phyloP scores from a whole-genome alignment of 1,284 basidiomycete genomes.

The Ceratobasidium sp. region DNA sequence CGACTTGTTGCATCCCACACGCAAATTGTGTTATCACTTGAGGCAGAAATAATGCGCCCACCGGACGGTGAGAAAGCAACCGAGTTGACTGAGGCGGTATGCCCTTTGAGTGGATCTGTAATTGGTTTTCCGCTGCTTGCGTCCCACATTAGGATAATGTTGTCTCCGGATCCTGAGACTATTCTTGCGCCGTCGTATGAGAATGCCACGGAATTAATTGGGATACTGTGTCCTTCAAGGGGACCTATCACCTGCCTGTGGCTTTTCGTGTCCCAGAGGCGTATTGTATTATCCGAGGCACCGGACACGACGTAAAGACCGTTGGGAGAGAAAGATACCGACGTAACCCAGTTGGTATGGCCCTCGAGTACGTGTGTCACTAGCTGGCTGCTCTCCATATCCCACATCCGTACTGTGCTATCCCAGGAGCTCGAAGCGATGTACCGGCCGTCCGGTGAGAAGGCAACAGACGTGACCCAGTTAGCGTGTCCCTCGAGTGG shows the following conservation, averaged over 20 bases:
- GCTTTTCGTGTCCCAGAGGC: conserved; percentile 13
- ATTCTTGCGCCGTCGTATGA: neutral
- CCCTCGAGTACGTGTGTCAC: neutral
- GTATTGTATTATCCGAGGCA: conserved; percentile 5
- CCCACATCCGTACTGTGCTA: conserved; percentile 13
- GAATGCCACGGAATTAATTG: neutral
- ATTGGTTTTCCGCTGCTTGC: neutral
- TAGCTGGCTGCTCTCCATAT: neutral
- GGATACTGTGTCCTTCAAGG: neutral
- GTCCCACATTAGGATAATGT: conserved; percentile 7
- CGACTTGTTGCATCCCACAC: conserved; percentile 29
- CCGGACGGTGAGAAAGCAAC: conserved; percentile 34
- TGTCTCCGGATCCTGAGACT: neutral
- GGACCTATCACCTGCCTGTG: neutral
- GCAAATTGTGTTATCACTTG: conserved; percentile 27
- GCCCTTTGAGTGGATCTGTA: neutral
- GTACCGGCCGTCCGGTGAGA: neutral
- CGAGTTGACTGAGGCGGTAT: conserved; percentile 11
- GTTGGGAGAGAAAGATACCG: conserved; percentile 6
- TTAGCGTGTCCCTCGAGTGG: conserved; percentile 5
- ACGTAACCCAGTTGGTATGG: neutral
- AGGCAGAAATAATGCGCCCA: conserved; percentile 26
- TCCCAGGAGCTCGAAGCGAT: conserved; percentile 16
- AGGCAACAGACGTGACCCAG: conserved; percentile 1
- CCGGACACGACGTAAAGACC: conserved; percentile 11